Evolutionary conservation across 2,329 filamentous ascomycete species (phyloP), one percentile per base, ranked within the genome.

Genomic region (Aspergillus quadrilineatus): DNA sequence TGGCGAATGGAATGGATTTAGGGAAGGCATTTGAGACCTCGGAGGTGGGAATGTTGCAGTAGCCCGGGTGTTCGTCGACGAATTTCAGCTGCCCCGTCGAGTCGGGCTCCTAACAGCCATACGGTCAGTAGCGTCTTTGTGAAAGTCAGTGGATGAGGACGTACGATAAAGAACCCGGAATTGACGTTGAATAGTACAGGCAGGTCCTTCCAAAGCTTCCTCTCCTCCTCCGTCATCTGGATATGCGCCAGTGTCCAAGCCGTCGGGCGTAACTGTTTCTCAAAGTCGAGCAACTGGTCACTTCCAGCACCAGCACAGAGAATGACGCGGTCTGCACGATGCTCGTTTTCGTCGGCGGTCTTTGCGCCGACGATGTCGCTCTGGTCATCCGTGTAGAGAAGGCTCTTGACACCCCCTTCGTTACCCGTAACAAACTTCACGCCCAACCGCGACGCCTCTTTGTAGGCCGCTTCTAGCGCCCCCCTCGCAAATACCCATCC

Each of bases 401-500:
- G 30, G 3, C n/a, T 9, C 17, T 45, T 9, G 2, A 45, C 41
- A 6, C 12, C 17, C 4, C 49, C 49, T 4, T 22, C 4, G 5
- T n/a, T 3, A 6, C 30, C 41, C 6, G 32, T 29, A 9, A 30
- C 15, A 4, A 52, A 52, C 2, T 6, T 29, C 5, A 52, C 50
- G 0, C 50, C 50, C 1, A 52, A 32, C 7, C 41, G n/a, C 15
- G 4, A 15, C 1, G 50, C 50, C 17, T 52, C 42, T 4, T 5
- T 28, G 15, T 45, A 45, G 5, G 42, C 50, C 3, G 50, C 75
- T 41, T 74, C 57, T 56, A 84, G 67, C 0, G 80, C 79, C 36
- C 79, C 79, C 10, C 75, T 70, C 3, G 82, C 81, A 60, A 80
- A 79, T 1, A 83, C 79, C 81, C 81, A 85, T 6, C 82, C 82